phyloP scores from a whole-genome alignment of 1,139 yeast genomes.

The Komagataea norvegica region DNA sequence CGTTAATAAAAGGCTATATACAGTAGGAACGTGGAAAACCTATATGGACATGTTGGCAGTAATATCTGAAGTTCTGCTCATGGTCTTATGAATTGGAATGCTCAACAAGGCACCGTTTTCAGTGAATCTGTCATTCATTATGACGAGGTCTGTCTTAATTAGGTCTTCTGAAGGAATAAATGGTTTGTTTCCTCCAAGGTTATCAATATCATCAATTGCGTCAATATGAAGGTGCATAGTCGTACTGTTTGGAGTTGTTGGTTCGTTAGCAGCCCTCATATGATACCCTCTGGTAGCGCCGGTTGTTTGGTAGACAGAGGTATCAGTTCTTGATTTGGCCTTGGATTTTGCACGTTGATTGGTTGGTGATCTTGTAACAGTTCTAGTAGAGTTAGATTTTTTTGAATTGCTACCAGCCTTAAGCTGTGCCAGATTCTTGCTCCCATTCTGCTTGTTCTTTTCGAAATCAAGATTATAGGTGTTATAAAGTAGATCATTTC shows the following conservation, averaged over 20 bases:
- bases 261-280: no score
- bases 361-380: neutral
- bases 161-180: conserved; percentile 8
- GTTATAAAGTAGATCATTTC: conserved; percentile 22
- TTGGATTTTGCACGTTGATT: no score
- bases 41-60: neutral
- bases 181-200: conserved; percentile 3
- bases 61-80: conserved; percentile 6
- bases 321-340: no score
- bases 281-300: no score
- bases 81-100: conserved; percentile 10
- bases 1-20: neutral
- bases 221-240: no score
- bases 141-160: conserved; percentile 3
- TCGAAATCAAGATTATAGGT: conserved; percentile 12
- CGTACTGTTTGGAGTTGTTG: no score
- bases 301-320: no score
- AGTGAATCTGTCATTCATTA: conserved; percentile 3
- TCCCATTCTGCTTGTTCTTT: neutral
- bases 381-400: neutral
- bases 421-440: neutral
- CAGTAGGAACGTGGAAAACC: neutral
- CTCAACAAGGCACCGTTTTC: conserved; percentile 11
- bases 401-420: neutral
- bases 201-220: conserved; percentile 1